These are phyloP conservation scores for Podospora anserina DNA, from an alignment of 495 filamentous ascomycete species.

Conservation along the genomic window DNA sequence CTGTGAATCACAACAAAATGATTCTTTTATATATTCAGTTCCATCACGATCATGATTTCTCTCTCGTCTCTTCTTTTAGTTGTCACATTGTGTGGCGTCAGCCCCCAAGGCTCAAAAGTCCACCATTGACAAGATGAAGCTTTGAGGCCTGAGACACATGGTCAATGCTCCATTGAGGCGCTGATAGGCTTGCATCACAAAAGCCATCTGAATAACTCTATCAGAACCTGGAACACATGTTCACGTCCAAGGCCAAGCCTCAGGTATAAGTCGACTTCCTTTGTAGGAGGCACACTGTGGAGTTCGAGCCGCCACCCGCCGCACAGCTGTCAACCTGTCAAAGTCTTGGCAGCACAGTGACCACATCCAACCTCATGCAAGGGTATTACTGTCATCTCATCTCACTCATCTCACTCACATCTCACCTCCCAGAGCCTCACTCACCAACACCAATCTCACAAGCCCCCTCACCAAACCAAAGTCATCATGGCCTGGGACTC, in stretches of 20 bases:
- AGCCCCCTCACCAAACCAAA: background rate
- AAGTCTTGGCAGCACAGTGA: background rate
- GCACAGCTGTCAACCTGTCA: background rate
- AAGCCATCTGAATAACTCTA: background rate
- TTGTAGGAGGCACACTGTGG: background rate
- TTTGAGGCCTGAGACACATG: background rate
- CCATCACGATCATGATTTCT: too few species aligned
- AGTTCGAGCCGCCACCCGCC: background rate
- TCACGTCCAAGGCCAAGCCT: background rate
- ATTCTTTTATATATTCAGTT: too few species aligned
- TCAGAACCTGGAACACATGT: background rate
- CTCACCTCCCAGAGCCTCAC: background rate
- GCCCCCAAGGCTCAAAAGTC: too few species aligned
- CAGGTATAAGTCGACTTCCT: background rate
- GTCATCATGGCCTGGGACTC: constrained; percentile 32
- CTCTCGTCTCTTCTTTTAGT: too few species aligned
- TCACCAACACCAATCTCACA: background rate
- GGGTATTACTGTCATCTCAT: background rate
- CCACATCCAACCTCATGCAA: background rate
- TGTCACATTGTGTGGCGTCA: too few species aligned
- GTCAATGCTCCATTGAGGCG: background rate
- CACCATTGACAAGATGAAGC: background rate
- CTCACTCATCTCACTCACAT: background rate
- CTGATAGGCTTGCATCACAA: background rate
- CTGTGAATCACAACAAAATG: too few species aligned